Evolutionary conservation across 2,329 filamentous ascomycete genomes (phyloP).

Genomic region (Cordyceps militaris): DNA sequence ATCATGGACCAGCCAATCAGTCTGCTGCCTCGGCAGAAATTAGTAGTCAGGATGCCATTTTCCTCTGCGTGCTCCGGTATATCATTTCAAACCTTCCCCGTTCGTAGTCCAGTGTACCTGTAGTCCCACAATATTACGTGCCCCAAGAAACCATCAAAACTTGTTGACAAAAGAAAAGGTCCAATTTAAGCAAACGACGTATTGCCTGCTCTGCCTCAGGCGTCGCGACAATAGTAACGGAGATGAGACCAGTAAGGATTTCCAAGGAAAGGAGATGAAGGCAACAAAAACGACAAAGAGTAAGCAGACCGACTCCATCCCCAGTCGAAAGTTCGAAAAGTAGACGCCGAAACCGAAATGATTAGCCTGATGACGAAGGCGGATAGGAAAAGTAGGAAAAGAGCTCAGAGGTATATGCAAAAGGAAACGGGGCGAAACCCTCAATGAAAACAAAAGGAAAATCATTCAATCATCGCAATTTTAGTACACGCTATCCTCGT

Average conservation of each 20-base stretch:
- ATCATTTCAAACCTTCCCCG: constrained; percentile 10
- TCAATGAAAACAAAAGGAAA: constrained; percentile 32
- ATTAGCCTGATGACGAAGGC: constrained; percentile 15
- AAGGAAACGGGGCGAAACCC: constrained; percentile 16
- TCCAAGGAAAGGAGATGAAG: constrained; percentile 13
- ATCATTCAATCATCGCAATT: constrained; percentile 45
- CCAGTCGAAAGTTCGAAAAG: constrained; percentile 9
- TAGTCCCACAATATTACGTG: constrained; percentile 13
- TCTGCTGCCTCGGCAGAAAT: constrained; percentile 36
- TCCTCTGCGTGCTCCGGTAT: constrained; percentile 19
- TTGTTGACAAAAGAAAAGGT: constrained; percentile 7
- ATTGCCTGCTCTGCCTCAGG: constrained; percentile 31
- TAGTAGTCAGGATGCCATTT: constrained; percentile 29
- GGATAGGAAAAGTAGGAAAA: constrained; percentile 23
- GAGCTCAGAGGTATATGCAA: constrained; percentile 18
- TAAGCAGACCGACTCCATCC: constrained; percentile 14
- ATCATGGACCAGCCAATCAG: constrained; percentile 46
- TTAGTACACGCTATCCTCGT: constrained; percentile 67
- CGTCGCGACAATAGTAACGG: constrained; percentile 25
- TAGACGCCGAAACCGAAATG: constrained; percentile 13
- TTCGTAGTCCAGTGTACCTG: constrained; percentile 14
- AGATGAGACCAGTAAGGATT: constrained; percentile 21
- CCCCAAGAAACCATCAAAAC: constrained; percentile 16
- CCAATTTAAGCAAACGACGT: constrained; percentile 10
- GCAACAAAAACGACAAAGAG: constrained; percentile 13